Base-by-base conservation (phyloP, 257 asterid species). In the Cinchona pubescens region DNA sequence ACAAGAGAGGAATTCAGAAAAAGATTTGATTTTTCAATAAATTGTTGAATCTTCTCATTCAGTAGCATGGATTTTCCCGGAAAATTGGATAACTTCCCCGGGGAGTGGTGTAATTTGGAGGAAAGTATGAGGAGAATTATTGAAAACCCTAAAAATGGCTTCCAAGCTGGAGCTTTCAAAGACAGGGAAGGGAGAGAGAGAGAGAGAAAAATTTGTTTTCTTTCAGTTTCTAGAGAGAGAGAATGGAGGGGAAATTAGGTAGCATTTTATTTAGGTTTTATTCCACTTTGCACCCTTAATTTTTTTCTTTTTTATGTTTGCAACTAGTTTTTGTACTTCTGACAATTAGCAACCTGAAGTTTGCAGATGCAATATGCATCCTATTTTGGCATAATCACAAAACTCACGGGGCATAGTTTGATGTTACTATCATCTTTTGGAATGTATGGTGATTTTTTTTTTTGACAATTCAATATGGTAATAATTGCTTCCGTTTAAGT, bases 191-290 rank as follows among this genome's bases (percentile, higher is more conserved):
- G 59, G 58, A 69, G 65, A 75, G 79, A 66, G 78, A 64, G 59
- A 43, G 72, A 38, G n/a, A n/a, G n/a, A 43, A 55, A 67, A 45
- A 35, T 61, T 37, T 42, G 74, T 11, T 72, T 60, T 3, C 37
- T 48, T 42, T 74, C 66, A 40, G 67, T 30, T 34, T 51, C 19
- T 11, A 42, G 78, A 73, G 77, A 32, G 84, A 83, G 79, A 66
- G 67, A 76, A 80, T 77, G 86, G 88, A 86, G 92, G 84, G 89
- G 84, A 79, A 81, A 86, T 82, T 85, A 75, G 87, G 90, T 85
- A 68, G 68, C 35, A n/a, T 27, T 58, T 8, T 10, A 58, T 58
- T 56, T 37, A 21, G 37, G 37, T 1, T 19, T 58, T 25, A 56
- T 58, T 72, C 30, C 15, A 40, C 18, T 72, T 72, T 58, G 30